phyloP scores from a whole-genome alignment of 2,329 filamentous ascomycete genomes.

The Emmonsia crescens region DNA sequence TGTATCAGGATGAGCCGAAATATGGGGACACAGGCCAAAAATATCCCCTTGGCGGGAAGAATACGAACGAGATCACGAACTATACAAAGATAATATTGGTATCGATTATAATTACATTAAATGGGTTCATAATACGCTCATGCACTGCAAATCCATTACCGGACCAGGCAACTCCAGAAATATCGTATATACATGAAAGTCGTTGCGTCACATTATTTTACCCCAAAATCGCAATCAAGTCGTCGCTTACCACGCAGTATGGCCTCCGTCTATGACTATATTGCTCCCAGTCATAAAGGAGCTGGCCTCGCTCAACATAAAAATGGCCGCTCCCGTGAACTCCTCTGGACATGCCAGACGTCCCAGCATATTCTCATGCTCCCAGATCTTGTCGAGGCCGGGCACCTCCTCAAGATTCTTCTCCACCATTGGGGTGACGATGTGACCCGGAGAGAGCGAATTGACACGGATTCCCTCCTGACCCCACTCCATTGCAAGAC shows the following conservation, averaged over 20 bases:
- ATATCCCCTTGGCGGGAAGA: not conserved
- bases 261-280: conserved; percentile 60
- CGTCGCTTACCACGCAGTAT: conserved; percentile 37
- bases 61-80: not conserved
- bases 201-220: not conserved
- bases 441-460: conserved; percentile 43
- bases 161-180: not conserved
- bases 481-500: conserved; percentile 44
- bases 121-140: not conserved
- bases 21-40: too few species aligned
- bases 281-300: conserved; percentile 62
- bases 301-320: conserved; percentile 56
- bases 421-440: conserved; percentile 64
- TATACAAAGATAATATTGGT: not conserved
- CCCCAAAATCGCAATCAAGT: not conserved
- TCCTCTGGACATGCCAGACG: conserved; percentile 46
- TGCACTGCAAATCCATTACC: not conserved
- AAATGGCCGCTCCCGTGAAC: conserved; percentile 55
- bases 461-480: conserved; percentile 44
- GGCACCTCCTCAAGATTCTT: conserved; percentile 61
- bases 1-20: too few species aligned
- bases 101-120: not conserved
- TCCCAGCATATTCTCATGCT: conserved; percentile 42
- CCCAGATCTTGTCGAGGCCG: conserved; percentile 40
- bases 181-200: not conserved